Base-by-base conservation (phyloP, 2,329 filamentous ascomycete species). In the Alternaria viburni region DNA sequence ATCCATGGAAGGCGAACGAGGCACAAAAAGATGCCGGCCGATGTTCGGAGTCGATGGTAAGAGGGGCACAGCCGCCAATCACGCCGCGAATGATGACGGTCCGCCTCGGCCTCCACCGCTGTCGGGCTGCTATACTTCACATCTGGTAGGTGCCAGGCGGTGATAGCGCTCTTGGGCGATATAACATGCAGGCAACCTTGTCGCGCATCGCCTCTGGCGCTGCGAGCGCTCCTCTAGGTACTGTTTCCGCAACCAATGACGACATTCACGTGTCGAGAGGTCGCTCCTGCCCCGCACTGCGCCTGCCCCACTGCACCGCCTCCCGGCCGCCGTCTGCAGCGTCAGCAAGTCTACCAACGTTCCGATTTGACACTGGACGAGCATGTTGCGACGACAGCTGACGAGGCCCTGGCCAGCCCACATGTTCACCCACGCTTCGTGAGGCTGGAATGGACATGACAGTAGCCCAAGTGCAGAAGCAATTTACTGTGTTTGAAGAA, bases 11-110 rank as follows among this genome's bases (percentile, higher is more conserved):
- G 73, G 72, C 73, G 66, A 74, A 69, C 67, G 63, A 66, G 57
- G 67, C 66, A 70, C 66, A 73, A 69, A 74, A 72, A 66, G 62
- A 62, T 64, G 56, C 62, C 57, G 55, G 68, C 75, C 75, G 75
- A 77, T 74, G 61, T 71, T 74, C 73, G 75, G 74, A 74, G 72
- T 54, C 54, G 57, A 59, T 52, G 54, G 59, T 49, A 54, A 66
- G 63, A 66, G 66, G 64, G 67, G 66, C 65, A 61, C 57, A 52
- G 51, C 63, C 57, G 68, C 72, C 68, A 73, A 74, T 74, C 69
- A 73, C 52, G 62, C 43, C 36, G 65, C 63, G 25, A 58, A 30
- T 71, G 67, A 75, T 76, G 69, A 74, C 69, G 59, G 70, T 47
- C 26, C 47, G 49, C 26, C 52, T 67, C 66, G 63, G 63, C 62